Evolutionary conservation across 768 basidiomycete genomes (phyloP).

Genomic region (Lentinula boryana): DNA sequence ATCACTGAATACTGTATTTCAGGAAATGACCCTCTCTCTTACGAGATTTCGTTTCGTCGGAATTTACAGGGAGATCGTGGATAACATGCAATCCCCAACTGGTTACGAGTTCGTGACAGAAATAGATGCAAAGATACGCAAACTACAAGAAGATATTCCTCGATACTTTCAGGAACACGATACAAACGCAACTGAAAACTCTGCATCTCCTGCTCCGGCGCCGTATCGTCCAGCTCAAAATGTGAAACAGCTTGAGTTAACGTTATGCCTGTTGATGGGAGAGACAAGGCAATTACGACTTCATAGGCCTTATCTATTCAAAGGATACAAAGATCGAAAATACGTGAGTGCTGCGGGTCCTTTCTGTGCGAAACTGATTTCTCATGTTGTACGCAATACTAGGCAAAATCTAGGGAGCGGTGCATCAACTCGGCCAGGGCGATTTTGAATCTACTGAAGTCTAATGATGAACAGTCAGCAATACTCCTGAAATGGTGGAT

Average conservation of each 20-base stretch:
- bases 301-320: constrained; percentile 19
- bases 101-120: constrained; percentile 18
- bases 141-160: constrained; percentile 12
- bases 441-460: constrained; percentile 16
- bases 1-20: background rate
- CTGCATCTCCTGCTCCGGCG: background rate
- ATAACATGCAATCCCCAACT: constrained; percentile 18
- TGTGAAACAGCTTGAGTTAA: constrained; percentile 15
- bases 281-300: constrained; percentile 17
- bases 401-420: constrained; percentile 18
- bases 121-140: constrained; percentile 16
- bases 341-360: constrained; percentile 13
- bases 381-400: background rate
- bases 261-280: constrained; percentile 20
- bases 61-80: constrained; percentile 17
- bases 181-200: background rate
- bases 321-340: constrained; percentile 17
- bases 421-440: constrained; percentile 18
- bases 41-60: constrained; percentile 17
- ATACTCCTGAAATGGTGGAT: constrained; percentile 19
- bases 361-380: background rate
- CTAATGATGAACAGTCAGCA: constrained; percentile 15
- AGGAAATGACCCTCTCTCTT: constrained; percentile 21
- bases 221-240: background rate
- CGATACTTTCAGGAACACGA: constrained; percentile 6